These are phyloP conservation scores for Volvariella volvacea DNA, from an alignment of 1,284 basidiomycete genomes.

Conservation along the genomic window DNA sequence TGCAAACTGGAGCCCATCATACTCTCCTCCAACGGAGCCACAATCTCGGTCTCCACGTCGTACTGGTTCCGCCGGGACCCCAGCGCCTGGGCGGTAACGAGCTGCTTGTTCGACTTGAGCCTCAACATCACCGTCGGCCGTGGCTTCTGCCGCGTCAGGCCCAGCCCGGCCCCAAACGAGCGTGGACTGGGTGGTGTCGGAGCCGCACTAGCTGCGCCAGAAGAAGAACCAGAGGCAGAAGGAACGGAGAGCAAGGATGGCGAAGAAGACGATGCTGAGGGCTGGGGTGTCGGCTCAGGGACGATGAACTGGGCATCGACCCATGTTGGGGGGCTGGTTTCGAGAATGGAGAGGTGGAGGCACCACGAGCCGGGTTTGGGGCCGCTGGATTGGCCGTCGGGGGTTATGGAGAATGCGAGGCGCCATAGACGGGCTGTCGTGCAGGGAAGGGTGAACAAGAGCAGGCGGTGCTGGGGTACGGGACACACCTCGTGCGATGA, in stretches of 20 bases:
- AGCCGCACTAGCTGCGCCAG: background rate
- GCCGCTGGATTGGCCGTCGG: conserved; percentile 14
- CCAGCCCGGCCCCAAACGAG: no score
- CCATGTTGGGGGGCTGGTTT: conserved; percentile 54
- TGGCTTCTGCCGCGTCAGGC: conserved; percentile 6
- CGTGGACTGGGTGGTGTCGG: background rate
- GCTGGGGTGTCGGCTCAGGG: conserved; percentile 26
- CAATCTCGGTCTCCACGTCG: conserved; percentile 20
- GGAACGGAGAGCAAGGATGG: background rate
- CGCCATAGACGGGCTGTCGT: conserved; percentile 56
- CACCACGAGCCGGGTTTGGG: conserved; percentile 46
- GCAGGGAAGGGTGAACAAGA: conserved; percentile 1
- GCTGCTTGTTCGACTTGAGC: conserved; percentile 31
- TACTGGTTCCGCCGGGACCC: conserved; percentile 11
- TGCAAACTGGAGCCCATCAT: conserved; percentile 40
- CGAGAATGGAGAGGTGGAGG: conserved; percentile 44
- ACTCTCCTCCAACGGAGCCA: conserved; percentile 39
- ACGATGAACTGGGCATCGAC: conserved; percentile 54
- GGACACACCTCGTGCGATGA: conserved; percentile 58
- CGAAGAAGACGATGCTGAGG: background rate
- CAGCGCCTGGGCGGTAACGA: conserved; percentile 11
- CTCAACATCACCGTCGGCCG: conserved; percentile 28
- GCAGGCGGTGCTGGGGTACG: background rate
- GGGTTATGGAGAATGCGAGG: conserved; percentile 42
- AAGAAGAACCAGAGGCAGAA: no score